A percentile compares a stretch with the other conserved stretches of the same genome.
phyloP scores from a whole-genome alignment of 371 early-diverging fungal species.

The Zychaea mexicana region DNA sequence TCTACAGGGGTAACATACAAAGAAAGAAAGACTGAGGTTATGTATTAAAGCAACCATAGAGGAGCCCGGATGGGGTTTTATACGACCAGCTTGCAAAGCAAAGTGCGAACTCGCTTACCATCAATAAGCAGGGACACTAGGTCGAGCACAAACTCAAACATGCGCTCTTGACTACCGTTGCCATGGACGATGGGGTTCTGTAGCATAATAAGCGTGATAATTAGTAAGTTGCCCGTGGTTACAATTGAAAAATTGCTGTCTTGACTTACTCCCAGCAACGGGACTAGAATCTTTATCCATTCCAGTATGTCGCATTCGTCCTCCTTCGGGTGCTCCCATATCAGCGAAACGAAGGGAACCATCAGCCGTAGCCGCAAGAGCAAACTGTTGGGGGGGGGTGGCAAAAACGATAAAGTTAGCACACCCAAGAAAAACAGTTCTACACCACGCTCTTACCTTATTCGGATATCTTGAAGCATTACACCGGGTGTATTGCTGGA shows the following conservation, averaged over 20 bases:
- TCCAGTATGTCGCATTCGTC: constrained; percentile 51
- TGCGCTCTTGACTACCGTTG: constrained; percentile 61
- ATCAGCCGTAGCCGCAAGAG: constrained; percentile 54
- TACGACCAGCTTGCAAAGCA: too few relatives aligned
- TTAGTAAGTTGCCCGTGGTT: background rate
- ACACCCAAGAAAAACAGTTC: background rate
- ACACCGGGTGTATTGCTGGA: constrained; percentile 13
- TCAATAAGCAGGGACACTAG: constrained; percentile 63
- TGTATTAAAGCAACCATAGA: too few relatives aligned
- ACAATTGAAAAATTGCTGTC: background rate
- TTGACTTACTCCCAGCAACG: constrained; percentile 40
- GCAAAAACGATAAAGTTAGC: background rate
- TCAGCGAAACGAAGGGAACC: constrained; percentile 57
- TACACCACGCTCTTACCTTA: constrained; percentile 25
- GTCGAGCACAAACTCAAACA: constrained; percentile 65
- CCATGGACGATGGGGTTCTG: constrained; percentile 63
- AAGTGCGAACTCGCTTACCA: constrained; percentile 25
- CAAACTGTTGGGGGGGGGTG: constrained; percentile 21
- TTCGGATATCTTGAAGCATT: constrained; percentile 46
- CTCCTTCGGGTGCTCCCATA: constrained; percentile 56
- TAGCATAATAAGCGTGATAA: constrained; percentile 1
- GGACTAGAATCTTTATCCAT: constrained; percentile 42
- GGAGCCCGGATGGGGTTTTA: too few relatives aligned
- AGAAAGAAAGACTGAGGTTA: too few relatives aligned
- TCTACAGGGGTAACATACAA: constrained; percentile 21